Evolutionary conservation across 306 rosid species (phyloP), one percentile per base, ranked within the genome.

Genomic region (Quercus suber): DNA sequence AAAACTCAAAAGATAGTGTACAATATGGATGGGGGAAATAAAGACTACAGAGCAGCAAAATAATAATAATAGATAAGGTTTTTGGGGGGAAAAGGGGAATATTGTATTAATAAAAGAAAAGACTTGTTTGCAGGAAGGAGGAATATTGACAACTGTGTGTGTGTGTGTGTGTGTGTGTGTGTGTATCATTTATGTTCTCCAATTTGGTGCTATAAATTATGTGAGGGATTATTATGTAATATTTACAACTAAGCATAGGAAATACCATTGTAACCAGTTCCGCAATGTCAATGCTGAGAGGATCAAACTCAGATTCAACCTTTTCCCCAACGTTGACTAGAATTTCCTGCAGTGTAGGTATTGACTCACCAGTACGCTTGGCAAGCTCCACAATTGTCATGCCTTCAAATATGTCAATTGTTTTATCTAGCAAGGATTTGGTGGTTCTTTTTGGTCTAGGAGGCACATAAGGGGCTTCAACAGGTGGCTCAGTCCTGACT

Each of bases 261-360:
- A 73, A 73, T 94, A 94, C 99, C 99, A 94, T 91, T 77, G 95
- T 92, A 64, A 81, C 88, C 77, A 94, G 89, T 89, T 95, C 99
- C 1, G 89, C 82, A 51, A 92, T 72, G 57, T 95, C 99, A 21
- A 92, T 76, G 76, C 89, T 79, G 76, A 95, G 96, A 55, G 93
- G 87, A 78, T 91, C 96, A 90, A 91, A 92, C 90, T 92, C 98
- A 15, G 98, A 89, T 80, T 79, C 86, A 87, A 89, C 76, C 76
- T 90, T 91, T 89, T 95, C 99, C 78, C 97, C 97, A 23, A 95
- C 89, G 79, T 85, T 89, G 51, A 84, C 68, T 61, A 95, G 97
- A 79, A 91, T 82, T 75, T 86, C 86, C 82, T 87, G 97, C 85
- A 95, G 81, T 69, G 87, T 76, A 73, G 92, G 75, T 77, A 81